Evolutionary conservation across 1,139 yeast genomes (phyloP).

Genomic region (Suhomyces terraborum): DNA sequence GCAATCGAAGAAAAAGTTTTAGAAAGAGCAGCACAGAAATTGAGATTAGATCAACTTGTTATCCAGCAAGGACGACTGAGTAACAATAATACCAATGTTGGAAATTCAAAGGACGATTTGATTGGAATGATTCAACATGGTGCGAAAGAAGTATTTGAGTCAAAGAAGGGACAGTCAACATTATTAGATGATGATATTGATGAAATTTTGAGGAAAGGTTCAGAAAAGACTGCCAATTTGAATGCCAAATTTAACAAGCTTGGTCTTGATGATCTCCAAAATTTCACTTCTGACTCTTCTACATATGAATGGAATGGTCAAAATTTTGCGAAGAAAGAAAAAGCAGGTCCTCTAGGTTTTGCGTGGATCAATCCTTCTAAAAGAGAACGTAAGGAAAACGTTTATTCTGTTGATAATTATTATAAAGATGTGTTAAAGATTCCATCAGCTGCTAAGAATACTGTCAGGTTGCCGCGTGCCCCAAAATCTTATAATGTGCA

Average conservation of each 20-base stretch:
- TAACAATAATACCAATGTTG: constrained; percentile 43
- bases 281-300: constrained; percentile 81
- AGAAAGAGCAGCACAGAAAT: constrained; percentile 78
- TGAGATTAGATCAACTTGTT: constrained; percentile 84
- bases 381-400: constrained; percentile 87
- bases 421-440: constrained; percentile 74
- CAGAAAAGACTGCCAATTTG: constrained; percentile 70
- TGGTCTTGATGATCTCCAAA: constrained; percentile 90
- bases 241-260: constrained; percentile 73
- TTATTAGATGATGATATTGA: constrained; percentile 78
- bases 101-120: constrained; percentile 79
- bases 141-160: constrained; percentile 81
- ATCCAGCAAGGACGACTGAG: constrained; percentile 87
- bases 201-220: constrained; percentile 72
- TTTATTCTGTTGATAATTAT: constrained; percentile 84
- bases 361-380: constrained; percentile 87
- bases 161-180: constrained; percentile 31
- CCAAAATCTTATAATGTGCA: constrained; percentile 74
- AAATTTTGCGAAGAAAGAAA: constrained; percentile 72
- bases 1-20: constrained; percentile 81
- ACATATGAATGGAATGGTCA: constrained; percentile 98
- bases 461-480: constrained; percentile 49
- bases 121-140: constrained; percentile 97
- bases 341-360: constrained; percentile 48
- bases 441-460: constrained; percentile 20